Conservation (phyloP, 2,329 filamentous ascomycete species). For the Penicillium sp. region DNA sequence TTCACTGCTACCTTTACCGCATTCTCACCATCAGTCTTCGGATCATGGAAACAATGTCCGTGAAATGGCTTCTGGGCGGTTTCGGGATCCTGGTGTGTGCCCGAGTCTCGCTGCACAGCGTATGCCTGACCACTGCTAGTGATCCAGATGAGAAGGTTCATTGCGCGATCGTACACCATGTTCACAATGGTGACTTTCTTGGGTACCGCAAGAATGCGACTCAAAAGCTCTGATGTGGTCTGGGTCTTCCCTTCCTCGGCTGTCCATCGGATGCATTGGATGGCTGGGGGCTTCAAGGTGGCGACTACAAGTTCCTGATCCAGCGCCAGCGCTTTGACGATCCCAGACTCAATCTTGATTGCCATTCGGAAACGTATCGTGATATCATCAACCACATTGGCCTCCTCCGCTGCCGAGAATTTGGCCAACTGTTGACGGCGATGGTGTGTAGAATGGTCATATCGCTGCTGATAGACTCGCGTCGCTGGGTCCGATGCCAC, state of each 20-base stretch:
- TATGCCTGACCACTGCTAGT: conserved; percentile 85
- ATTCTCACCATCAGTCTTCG: conserved; percentile 58
- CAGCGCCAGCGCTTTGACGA: conserved; percentile 80
- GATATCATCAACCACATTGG: conserved; percentile 77
- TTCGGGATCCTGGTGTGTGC: conserved; percentile 44
- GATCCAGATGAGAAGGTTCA: conserved; percentile 94
- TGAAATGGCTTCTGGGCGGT: conserved; percentile 71
- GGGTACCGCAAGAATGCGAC: conserved; percentile 80
- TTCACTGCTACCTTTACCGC: conserved; percentile 83
- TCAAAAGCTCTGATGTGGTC: conserved; percentile 86
- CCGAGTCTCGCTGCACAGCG: conserved; percentile 73
- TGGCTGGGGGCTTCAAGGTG: conserved; percentile 86
- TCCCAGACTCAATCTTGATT: conserved; percentile 95
- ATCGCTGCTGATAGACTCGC: conserved; percentile 81
- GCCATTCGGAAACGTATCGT: conserved; percentile 95
- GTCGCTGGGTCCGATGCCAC: conserved; percentile 80
- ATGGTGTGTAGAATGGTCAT: conserved; percentile 53
- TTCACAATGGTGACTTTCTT: conserved; percentile 75
- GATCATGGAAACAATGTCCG: conserved; percentile 86
- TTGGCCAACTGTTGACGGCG: conserved; percentile 48
- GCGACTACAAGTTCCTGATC: conserved; percentile 93
- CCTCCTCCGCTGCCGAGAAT: conserved; percentile 75
- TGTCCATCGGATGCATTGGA: conserved; percentile 95
- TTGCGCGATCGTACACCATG: conserved; percentile 92
- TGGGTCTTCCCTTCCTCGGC: conserved; percentile 79